phyloP scores from a whole-genome alignment of 805 yeast species.

The Ogataea populi-albae region DNA sequence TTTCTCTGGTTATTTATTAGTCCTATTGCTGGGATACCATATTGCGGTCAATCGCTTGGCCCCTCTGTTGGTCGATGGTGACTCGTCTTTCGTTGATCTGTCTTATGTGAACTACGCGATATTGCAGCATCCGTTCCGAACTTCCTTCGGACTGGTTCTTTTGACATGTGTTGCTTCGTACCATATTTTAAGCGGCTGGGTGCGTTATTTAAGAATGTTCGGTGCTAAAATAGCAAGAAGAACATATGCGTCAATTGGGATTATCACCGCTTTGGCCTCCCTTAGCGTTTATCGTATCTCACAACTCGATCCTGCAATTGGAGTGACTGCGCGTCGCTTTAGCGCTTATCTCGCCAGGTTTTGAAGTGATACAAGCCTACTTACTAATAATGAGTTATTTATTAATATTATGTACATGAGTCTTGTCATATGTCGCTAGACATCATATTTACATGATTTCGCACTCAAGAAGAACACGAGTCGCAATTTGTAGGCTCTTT shows the following conservation, averaged over 20 bases:
- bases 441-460: conserved; percentile 2
- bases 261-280: conserved; percentile 36
- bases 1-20: conserved; percentile 56
- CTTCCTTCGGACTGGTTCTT: conserved; percentile 30
- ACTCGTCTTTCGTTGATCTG: conserved; percentile 53
- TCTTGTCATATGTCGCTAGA: not conserved
- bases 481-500: conserved; percentile 35
- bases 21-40: conserved; percentile 47
- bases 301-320: conserved; percentile 21
- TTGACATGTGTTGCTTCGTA: conserved; percentile 43
- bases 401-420: conserved; percentile 8
- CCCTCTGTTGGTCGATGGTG: conserved; percentile 62
- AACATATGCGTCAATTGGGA: conserved; percentile 42
- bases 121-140: conserved; percentile 4
- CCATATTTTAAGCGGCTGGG: conserved; percentile 54
- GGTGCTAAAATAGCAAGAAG: conserved; percentile 39
- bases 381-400: not conserved
- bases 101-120: conserved; percentile 47
- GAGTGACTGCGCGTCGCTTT: conserved; percentile 23
- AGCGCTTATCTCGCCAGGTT: conserved; percentile 11
- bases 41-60: conserved; percentile 42
- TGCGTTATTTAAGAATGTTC: conserved; percentile 43
- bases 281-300: conserved; percentile 33
- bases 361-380: not conserved
- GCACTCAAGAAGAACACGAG: conserved; percentile 37